Percentiles rank a stretch among this genome's conserved stretches.
phyloP scores from a whole-genome alignment of 148 eudicot species.

The Hydrangea macrophylla region DNA sequence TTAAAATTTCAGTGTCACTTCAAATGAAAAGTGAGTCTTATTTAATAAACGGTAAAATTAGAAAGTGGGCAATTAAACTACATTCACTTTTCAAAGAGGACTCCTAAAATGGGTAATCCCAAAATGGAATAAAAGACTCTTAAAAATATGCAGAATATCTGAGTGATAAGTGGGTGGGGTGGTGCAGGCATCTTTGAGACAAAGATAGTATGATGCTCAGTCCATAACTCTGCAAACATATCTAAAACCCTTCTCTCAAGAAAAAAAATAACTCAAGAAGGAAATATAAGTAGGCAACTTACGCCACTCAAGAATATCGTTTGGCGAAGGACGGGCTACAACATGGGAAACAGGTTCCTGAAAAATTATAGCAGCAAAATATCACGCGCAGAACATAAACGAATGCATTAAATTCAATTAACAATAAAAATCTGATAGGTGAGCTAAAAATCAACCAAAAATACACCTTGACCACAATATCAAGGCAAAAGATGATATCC shows the following conservation, averaged over 20 bases:
- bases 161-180: no score
- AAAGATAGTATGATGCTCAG: no score
- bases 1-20: no score
- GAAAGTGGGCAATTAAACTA: no score
- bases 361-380: slow-evolving; percentile 15
- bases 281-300: slow-evolving; percentile 33
- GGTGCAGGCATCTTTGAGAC: no score
- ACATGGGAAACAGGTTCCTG: slow-evolving; percentile 92
- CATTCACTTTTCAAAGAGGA: no score
- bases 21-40: no score
- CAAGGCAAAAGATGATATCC: not conserved
- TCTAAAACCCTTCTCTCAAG: not conserved
- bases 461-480: not conserved
- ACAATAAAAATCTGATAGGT: not conserved
- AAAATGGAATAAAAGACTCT: no score
- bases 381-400: slow-evolving; percentile 8
- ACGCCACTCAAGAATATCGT: slow-evolving; percentile 98
- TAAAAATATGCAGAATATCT: no score
- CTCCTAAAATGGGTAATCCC: no score
- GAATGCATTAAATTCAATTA: not conserved
- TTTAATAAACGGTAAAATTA: no score
- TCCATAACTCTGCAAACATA: not conserved
- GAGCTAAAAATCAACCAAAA: not conserved
- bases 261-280: not conserved
- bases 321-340: slow-evolving; percentile 85